Evolutionary conservation across 2,329 filamentous ascomycete species (phyloP).

Genomic region (Aspergillus alliaceus): DNA sequence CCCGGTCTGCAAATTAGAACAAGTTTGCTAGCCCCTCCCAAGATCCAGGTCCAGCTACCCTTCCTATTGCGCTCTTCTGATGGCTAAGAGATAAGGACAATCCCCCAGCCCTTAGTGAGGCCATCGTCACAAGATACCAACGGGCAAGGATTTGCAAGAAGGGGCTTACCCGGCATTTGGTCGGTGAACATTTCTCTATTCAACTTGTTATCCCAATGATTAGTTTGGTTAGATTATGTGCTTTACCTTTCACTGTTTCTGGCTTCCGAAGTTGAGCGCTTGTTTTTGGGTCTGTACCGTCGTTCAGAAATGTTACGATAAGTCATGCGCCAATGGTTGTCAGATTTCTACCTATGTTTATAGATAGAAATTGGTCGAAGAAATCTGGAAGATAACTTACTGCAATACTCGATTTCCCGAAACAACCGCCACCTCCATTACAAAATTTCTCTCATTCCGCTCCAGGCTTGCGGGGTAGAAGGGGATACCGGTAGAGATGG

Average conservation of each 20-base stretch:
- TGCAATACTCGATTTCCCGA: slow-evolving; percentile 60
- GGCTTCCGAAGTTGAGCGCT: slow-evolving; percentile 45
- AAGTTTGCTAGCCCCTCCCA: slow-evolving; percentile 60
- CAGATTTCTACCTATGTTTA: background rate
- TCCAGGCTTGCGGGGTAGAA: slow-evolving; percentile 25
- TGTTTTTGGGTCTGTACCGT: slow-evolving; percentile 59
- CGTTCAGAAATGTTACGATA: slow-evolving; percentile 60
- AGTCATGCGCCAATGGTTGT: slow-evolving; percentile 43
- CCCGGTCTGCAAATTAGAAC: slow-evolving; percentile 60
- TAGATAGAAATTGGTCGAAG: background rate
- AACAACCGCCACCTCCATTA: slow-evolving; percentile 64
- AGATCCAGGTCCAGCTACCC: slow-evolving; percentile 48
- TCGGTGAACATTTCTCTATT: slow-evolving; percentile 58
- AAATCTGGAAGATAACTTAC: slow-evolving; percentile 39
- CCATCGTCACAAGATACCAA: slow-evolving; percentile 52
- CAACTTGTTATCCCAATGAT: background rate
- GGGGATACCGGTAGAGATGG: background rate
- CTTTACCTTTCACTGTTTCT: slow-evolving; percentile 50
- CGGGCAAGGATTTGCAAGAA: slow-evolving; percentile 49
- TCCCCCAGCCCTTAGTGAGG: slow-evolving; percentile 64
- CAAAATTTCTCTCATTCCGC: slow-evolving; percentile 50
- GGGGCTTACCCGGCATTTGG: slow-evolving; percentile 52
- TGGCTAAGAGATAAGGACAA: slow-evolving; percentile 53
- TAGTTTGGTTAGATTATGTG: background rate
- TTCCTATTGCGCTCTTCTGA: slow-evolving; percentile 48